Percentiles rank a stretch among this genome's conserved stretches.
Evolutionary conservation across 2,329 filamentous ascomycete genomes (phyloP).

Genomic region (Fusarium nelsonii): DNA sequence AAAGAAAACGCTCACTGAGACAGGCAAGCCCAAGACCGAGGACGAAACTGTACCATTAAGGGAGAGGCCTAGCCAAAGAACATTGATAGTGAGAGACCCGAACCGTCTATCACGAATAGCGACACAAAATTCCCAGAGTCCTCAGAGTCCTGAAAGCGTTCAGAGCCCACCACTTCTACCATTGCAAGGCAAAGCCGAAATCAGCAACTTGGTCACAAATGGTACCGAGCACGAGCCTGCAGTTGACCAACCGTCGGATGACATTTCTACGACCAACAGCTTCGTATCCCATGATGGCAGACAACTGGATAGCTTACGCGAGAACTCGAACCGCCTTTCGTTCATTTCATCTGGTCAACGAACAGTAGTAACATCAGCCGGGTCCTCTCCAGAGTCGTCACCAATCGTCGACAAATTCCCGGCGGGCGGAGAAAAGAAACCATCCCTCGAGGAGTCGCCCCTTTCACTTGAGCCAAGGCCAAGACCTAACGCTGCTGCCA

Average conservation of each 20-base stretch:
- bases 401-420: conserved; percentile 66
- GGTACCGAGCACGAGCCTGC: conserved; percentile 42
- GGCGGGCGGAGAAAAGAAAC: conserved; percentile 36
- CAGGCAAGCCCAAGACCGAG: conserved; percentile 63
- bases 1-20: conserved; percentile 72
- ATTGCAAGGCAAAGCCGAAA: conserved; percentile 27
- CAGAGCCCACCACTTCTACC: conserved; percentile 32
- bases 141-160: conserved; percentile 18
- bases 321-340: conserved; percentile 69
- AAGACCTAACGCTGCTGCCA: conserved; percentile 66
- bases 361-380: conserved; percentile 69
- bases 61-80: conserved; percentile 60
- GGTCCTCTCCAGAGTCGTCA: conserved; percentile 66
- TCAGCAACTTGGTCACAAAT: conserved; percentile 29
- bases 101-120: conserved; percentile 58
- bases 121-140: conserved; percentile 35
- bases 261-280: conserved; percentile 69
- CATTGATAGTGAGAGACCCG: conserved; percentile 62
- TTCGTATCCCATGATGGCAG: conserved; percentile 69
- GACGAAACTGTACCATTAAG: conserved; percentile 52
- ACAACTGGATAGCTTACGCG: conserved; percentile 68
- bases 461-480: conserved; percentile 54
- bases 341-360: conserved; percentile 71
- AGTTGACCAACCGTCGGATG: conserved; percentile 62
- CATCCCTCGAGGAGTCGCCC: conserved; percentile 41